A percentile compares a stretch with the other conserved stretches of the same genome.
Evolutionary conservation across 495 filamentous ascomycete species (phyloP).

Genomic region (Glonium stellatum): DNA sequence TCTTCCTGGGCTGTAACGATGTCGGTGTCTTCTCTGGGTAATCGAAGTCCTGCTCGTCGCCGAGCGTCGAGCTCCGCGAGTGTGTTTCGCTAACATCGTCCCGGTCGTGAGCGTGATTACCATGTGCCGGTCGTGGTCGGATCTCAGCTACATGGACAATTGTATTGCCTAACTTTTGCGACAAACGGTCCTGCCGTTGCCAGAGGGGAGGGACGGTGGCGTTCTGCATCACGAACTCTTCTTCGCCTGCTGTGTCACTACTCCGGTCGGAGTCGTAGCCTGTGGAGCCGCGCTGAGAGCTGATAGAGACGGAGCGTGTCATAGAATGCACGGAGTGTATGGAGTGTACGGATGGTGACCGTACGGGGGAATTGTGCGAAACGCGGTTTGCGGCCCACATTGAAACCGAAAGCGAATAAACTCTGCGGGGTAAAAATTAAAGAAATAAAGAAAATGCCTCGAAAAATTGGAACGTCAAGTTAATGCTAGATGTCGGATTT

Average conservation of each 20-base stretch:
- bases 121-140: slow-evolving; percentile 3
- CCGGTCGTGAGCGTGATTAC: slow-evolving; percentile 1
- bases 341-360: slow-evolving; percentile 1
- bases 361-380: not conserved
- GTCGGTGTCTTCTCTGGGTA: slow-evolving; percentile 30
- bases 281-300: slow-evolving; percentile 1
- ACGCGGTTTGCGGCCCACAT: slow-evolving; percentile 10
- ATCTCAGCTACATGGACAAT: slow-evolving; percentile 1
- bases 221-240: not conserved
- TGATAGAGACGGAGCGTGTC: slow-evolving; percentile 5
- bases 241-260: slow-evolving; percentile 9
- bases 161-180: slow-evolving; percentile 6
- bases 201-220: slow-evolving; percentile 5
- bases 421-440: not conserved
- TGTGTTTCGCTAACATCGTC: slow-evolving; percentile 22
- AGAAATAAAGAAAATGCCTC: not conserved
- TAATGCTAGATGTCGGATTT: not conserved
- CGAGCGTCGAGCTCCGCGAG: slow-evolving; percentile 24
- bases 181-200: slow-evolving; percentile 9
- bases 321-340: slow-evolving; percentile 7
- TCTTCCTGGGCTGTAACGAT: slow-evolving; percentile 10
- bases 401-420: not conserved
- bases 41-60: slow-evolving; percentile 25
- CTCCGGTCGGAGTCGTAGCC: slow-evolving; percentile 13
- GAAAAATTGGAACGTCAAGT: not conserved